Evolutionary conservation across 441 rosid species (phyloP).

Genomic region (Francoa sonchifolia): DNA sequence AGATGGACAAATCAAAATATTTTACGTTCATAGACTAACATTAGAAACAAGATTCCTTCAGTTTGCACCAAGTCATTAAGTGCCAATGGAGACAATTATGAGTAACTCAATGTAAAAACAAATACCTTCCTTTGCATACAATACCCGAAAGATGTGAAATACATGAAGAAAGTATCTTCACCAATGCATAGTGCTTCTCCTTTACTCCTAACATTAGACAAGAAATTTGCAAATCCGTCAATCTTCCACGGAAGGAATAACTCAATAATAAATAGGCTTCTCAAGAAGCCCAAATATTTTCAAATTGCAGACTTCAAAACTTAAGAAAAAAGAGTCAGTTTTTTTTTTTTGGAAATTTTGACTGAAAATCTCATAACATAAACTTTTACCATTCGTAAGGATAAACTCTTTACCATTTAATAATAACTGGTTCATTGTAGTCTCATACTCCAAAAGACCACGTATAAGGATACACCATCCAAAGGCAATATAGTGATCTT

Average conservation of each 20-base stretch:
- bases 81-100: slow-evolving; percentile 1
- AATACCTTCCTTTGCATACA: slow-evolving; percentile 62
- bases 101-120: slow-evolving; percentile 5
- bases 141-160: slow-evolving; percentile 33
- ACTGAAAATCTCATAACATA: too few species aligned
- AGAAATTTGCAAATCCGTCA: slow-evolving; percentile 5
- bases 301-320: too few species aligned
- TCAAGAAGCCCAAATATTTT: too few species aligned
- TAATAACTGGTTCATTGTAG: slow-evolving; percentile 24
- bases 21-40: too few species aligned
- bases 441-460: slow-evolving; percentile 42
- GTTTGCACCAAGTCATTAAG: neutral
- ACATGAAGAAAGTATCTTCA: slow-evolving; percentile 52
- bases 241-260: slow-evolving; percentile 4
- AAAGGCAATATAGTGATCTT: slow-evolving; percentile 53
- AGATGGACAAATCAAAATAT: too few species aligned
- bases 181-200: slow-evolving; percentile 40
- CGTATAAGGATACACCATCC: slow-evolving; percentile 94
- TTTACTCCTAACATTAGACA: slow-evolving; percentile 37
- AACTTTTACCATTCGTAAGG: neutral
- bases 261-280: neutral
- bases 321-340: neutral
- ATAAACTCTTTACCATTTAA: slow-evolving; percentile 35
- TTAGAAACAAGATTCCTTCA: neutral
- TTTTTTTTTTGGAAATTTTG: too few species aligned